Conservation (phyloP, 1,139 yeast genomes). For the Hansenula lynferdii region DNA sequence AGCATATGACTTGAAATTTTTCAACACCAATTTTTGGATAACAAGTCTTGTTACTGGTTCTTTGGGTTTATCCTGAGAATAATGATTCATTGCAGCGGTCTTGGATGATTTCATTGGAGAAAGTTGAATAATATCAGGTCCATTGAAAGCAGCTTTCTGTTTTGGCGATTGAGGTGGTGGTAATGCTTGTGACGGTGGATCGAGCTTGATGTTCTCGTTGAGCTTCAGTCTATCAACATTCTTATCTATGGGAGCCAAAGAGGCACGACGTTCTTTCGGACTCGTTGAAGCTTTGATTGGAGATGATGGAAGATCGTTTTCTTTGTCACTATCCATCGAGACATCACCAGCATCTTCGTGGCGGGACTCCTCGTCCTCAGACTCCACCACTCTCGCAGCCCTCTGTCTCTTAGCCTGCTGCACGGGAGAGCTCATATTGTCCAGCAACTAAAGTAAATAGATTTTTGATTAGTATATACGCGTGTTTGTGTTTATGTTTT, state of each 20-base stretch:
- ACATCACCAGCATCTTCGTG: constrained; percentile 7
- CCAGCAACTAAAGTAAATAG: too few species aligned
- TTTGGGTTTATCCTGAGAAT: constrained; percentile 25
- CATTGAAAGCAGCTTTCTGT: constrained; percentile 30
- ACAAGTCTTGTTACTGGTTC: constrained; percentile 55
- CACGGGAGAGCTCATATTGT: constrained; percentile 21
- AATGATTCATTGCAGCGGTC: constrained; percentile 18
- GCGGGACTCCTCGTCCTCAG: constrained; percentile 13
- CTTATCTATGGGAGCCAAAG: constrained; percentile 18
- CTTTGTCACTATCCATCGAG: constrained; percentile 11
- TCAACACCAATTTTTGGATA: constrained; percentile 65
- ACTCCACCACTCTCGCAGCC: constrained; percentile 6
- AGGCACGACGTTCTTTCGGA: constrained; percentile 12
- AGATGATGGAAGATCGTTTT: constrained; percentile 10
- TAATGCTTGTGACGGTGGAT: constrained; percentile 12
- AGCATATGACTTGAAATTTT: constrained; percentile 93
- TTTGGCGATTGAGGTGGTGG: constrained; percentile 31
- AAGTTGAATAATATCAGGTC: constrained; percentile 31
- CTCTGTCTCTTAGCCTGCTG: constrained; percentile 19
- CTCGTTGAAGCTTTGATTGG: constrained; percentile 8
- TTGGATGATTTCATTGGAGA: constrained; percentile 33
- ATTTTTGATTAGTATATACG: too few species aligned
- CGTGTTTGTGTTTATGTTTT: too few species aligned
- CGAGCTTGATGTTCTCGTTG: constrained; percentile 8
- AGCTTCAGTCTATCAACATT: constrained; percentile 11